Evolutionary conservation across 2,329 filamentous ascomycete species (phyloP).

Genomic region (Pseudocercospora fuligena): DNA sequence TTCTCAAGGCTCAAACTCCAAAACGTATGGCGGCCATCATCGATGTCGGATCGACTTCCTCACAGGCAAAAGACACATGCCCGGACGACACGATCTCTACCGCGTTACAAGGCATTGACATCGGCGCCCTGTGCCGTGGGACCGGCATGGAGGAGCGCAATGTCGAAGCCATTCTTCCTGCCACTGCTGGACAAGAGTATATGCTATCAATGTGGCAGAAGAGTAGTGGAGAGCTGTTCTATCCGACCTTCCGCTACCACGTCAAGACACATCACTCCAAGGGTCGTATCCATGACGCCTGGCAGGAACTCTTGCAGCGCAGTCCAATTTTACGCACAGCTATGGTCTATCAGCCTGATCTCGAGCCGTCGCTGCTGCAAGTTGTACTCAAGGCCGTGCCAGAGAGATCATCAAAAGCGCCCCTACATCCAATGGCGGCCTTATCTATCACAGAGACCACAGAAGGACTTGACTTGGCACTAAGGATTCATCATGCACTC

Average conservation of each 20-base stretch:
- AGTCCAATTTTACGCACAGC: slow-evolving; percentile 71
- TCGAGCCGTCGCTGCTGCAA: slow-evolving; percentile 60
- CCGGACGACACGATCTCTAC: slow-evolving; percentile 25
- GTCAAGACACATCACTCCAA: slow-evolving; percentile 48
- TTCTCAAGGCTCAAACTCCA: slow-evolving; percentile 70
- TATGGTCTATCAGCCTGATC: slow-evolving; percentile 56
- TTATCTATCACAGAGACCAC: slow-evolving; percentile 26
- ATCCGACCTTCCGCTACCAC: slow-evolving; percentile 70
- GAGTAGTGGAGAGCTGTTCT: slow-evolving; percentile 70
- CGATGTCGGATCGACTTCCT: slow-evolving; percentile 6
- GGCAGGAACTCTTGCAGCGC: slow-evolving; percentile 61
- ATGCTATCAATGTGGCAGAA: slow-evolving; percentile 79
- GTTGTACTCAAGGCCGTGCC: slow-evolving; percentile 55
- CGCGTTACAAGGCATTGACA: slow-evolving; percentile 20
- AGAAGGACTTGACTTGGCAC: slow-evolving; percentile 38
- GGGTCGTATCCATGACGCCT: slow-evolving; percentile 60
- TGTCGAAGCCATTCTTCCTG: slow-evolving; percentile 67
- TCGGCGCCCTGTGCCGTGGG: slow-evolving; percentile 20
- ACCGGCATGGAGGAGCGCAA: slow-evolving; percentile 48
- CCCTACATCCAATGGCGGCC: slow-evolving; percentile 32
- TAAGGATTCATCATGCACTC: slow-evolving; percentile 78
- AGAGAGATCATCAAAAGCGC: slow-evolving; percentile 28
- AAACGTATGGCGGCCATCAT: slow-evolving; percentile 62
- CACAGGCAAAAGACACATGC: slow-evolving; percentile 41
- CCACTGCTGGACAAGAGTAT: slow-evolving; percentile 77